Evolutionary conservation across 2,329 filamentous ascomycete species (phyloP).

Genomic region (Bisporella sp.): DNA sequence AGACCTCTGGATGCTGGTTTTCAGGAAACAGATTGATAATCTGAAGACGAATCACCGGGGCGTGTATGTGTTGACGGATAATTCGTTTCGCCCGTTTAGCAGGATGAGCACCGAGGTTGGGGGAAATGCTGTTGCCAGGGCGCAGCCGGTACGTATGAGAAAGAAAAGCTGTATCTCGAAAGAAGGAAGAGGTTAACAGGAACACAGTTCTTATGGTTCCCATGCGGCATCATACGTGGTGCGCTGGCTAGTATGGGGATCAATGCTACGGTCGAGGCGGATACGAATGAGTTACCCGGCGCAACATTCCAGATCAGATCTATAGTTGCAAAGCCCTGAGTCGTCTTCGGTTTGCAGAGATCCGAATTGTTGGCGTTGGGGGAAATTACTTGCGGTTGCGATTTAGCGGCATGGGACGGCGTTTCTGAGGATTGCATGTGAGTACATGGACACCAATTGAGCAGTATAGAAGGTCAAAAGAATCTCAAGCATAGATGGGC

Average conservation of each 20-base stretch:
- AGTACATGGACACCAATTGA: no score
- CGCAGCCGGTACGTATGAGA: constrained; percentile 62
- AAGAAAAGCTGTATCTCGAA: not conserved
- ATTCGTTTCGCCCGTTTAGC: constrained; percentile 78
- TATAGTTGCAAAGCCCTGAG: constrained; percentile 54
- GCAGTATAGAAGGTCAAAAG: no score
- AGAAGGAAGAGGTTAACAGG: constrained; percentile 1
- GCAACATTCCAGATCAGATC: constrained; percentile 97
- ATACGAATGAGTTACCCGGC: constrained; percentile 76
- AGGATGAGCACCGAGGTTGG: constrained; percentile 81
- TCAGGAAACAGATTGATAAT: constrained; percentile 96
- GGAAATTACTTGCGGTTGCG: constrained; percentile 1
- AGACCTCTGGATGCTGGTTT: constrained; percentile 91
- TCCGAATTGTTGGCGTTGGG: not conserved
- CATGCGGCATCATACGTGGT: constrained; percentile 85
- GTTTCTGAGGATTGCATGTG: not conserved
- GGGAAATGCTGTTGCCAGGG: constrained; percentile 64
- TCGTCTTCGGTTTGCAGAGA: not conserved
- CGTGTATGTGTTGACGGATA: constrained; percentile 93
- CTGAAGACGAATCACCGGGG: constrained; percentile 97
- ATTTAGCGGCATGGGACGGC: constrained; percentile 23
- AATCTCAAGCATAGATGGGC: no score
- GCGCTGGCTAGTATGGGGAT: constrained; percentile 91
- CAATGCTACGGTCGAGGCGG: constrained; percentile 83
- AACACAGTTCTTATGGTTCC: constrained; percentile 82